phyloP scores from a whole-genome alignment of 2,329 filamentous ascomycete species.

The Microdochium nivale region DNA sequence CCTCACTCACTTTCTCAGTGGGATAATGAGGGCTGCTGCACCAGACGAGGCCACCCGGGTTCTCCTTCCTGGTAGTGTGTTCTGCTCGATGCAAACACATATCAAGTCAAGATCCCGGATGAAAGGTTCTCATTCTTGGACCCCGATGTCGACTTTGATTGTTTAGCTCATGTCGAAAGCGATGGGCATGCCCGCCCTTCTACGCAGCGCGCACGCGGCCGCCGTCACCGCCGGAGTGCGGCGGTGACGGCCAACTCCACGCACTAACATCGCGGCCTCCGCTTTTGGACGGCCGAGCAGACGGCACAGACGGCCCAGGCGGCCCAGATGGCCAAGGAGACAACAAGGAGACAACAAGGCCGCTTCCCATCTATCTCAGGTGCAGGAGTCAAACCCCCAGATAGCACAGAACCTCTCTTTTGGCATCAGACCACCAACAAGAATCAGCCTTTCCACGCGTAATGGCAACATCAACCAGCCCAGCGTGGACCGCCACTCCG shows the following conservation, averaged over 20 bases:
- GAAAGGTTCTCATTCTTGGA: too few relatives aligned
- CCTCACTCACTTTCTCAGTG: too few relatives aligned
- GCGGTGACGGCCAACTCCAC: not conserved
- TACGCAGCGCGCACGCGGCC: not conserved
- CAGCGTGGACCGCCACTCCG: not conserved
- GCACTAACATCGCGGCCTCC: not conserved
- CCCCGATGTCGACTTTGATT: too few relatives aligned
- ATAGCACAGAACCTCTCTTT: too few relatives aligned
- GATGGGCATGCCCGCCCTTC: not conserved
- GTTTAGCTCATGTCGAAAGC: not conserved
- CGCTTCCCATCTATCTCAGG: not conserved
- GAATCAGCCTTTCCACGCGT: too few relatives aligned
- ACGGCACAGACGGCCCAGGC: not conserved
- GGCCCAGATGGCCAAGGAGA: not conserved
- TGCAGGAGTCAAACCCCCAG: too few relatives aligned
- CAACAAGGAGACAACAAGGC: not conserved
- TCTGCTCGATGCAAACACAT: too few relatives aligned
- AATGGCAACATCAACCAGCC: not conserved
- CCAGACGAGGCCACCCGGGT: too few relatives aligned
- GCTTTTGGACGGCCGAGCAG: not conserved
- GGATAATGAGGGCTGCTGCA: too few relatives aligned
- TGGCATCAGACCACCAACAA: too few relatives aligned
- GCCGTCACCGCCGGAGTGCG: not conserved
- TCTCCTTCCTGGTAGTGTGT: too few relatives aligned
- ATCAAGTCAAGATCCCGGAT: too few relatives aligned